phyloP scores from a whole-genome alignment of 2,329 filamentous ascomycete species.

The Neonectria punicea region DNA sequence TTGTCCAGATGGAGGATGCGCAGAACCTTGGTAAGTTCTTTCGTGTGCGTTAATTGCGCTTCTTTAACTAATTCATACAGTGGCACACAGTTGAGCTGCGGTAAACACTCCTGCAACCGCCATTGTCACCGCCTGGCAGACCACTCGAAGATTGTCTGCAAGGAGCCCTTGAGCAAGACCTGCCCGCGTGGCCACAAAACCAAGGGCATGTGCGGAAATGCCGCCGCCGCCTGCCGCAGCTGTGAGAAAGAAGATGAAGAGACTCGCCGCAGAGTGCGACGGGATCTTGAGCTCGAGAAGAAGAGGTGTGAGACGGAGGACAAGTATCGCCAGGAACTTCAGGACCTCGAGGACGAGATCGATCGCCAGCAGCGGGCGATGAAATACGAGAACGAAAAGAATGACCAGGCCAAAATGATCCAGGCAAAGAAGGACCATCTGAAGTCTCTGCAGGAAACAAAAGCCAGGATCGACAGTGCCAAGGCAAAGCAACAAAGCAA shows the following conservation, averaged over 20 bases:
- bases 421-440: slow-evolving; percentile 60
- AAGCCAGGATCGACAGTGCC: slow-evolving; percentile 30
- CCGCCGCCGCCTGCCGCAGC: slow-evolving; percentile 54
- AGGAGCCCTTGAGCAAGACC: slow-evolving; percentile 49
- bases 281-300: slow-evolving; percentile 62
- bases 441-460: slow-evolving; percentile 48
- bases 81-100: slow-evolving; percentile 63
- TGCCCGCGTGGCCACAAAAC: slow-evolving; percentile 65
- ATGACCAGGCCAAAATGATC: slow-evolving; percentile 55
- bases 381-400: slow-evolving; percentile 57
- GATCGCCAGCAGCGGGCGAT: slow-evolving; percentile 56
- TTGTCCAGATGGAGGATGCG: slow-evolving; percentile 78
- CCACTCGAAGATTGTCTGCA: slow-evolving; percentile 61
- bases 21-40: slow-evolving; percentile 64
- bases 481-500: slow-evolving; percentile 18
- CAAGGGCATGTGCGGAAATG: slow-evolving; percentile 57
- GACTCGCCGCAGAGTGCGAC: slow-evolving; percentile 53
- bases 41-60: neutral
- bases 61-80: slow-evolving; percentile 47
- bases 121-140: slow-evolving; percentile 71
- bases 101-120: slow-evolving; percentile 66
- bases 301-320: slow-evolving; percentile 56
- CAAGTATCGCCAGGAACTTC: slow-evolving; percentile 57
- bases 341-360: slow-evolving; percentile 64
- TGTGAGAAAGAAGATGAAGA: slow-evolving; percentile 64